Conservation (phyloP, 768 basidiomycete genomes). For the Mycena leptocephala region DNA sequence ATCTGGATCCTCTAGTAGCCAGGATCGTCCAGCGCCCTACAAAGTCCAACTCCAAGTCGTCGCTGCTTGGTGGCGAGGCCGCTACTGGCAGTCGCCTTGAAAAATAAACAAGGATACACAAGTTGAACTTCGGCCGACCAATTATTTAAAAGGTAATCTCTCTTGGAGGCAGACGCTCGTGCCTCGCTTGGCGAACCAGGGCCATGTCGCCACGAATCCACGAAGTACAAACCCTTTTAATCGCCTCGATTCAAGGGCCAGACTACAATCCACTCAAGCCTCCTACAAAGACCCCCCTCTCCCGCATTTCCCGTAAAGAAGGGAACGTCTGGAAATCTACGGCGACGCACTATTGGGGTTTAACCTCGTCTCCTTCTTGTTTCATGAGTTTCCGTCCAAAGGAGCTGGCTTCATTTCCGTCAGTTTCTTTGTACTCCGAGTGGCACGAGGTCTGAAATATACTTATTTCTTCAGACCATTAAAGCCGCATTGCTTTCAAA, state of each 20-base stretch:
- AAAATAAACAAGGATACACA: too few species aligned
- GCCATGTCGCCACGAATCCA: not conserved
- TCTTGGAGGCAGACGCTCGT: too few species aligned
- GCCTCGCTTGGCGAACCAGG: too few species aligned
- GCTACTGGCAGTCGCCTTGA: too few species aligned
- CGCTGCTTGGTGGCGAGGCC: too few species aligned
- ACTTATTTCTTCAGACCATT: too few species aligned
- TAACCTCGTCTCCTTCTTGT: not conserved
- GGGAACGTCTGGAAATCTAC: conserved; percentile 24
- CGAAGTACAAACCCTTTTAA: conserved; percentile 5
- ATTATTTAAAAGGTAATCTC: too few species aligned
- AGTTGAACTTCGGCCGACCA: too few species aligned
- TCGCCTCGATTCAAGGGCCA: not conserved
- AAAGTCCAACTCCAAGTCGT: too few species aligned
- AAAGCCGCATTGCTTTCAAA: conserved; percentile 22
- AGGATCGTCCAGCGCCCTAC: too few species aligned
- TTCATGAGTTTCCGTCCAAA: not conserved
- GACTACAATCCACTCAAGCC: not conserved
- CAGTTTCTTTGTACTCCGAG: not conserved
- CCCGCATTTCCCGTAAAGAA: not conserved
- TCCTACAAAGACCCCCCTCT: not conserved
- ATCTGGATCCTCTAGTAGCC: too few species aligned
- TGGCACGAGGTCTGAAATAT: not conserved
- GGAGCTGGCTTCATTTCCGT: conserved; percentile 21
- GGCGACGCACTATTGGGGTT: conserved; percentile 20